Conservation (phyloP, 163 green algal genomes). For the Prototheca stagnorum region DNA sequence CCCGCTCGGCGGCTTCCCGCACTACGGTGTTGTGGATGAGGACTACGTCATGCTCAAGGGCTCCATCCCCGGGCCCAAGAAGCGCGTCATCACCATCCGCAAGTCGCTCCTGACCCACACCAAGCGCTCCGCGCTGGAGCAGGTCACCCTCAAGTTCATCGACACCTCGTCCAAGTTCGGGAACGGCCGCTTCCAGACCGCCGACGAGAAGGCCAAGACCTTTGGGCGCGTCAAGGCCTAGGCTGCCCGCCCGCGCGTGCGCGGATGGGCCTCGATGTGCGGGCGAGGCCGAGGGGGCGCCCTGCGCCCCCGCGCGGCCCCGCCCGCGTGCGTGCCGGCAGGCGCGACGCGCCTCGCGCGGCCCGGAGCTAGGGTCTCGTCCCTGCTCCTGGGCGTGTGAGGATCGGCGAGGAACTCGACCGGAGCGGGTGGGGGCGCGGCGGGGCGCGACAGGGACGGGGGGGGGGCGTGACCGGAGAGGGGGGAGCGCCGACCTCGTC, state of each 20-base stretch:
- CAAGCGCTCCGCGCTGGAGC: slow-evolving; percentile 71
- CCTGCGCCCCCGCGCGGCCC: too few relatives aligned
- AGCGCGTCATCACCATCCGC: slow-evolving; percentile 90
- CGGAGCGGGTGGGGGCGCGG: too few relatives aligned
- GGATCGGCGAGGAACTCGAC: too few relatives aligned
- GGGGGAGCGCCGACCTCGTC: too few relatives aligned
- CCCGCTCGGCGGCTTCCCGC: slow-evolving; percentile 95
- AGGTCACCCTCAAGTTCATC: slow-evolving; percentile 98
- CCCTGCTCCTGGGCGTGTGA: too few relatives aligned
- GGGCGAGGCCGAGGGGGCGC: too few relatives aligned
- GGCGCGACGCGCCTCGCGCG: too few relatives aligned
- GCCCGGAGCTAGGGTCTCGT: too few relatives aligned
- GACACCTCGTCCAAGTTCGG: slow-evolving; percentile 95
- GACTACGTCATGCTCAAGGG: slow-evolving; percentile 99
- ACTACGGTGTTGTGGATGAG: slow-evolving; percentile 91
- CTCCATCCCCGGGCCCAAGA: slow-evolving; percentile 70
- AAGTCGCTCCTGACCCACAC: slow-evolving; percentile 81
- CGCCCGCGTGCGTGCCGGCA: too few relatives aligned
- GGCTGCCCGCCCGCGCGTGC: not conserved
- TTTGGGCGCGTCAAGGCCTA: slow-evolving; percentile 32
- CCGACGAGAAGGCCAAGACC: slow-evolving; percentile 27
- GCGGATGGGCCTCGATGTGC: not conserved
- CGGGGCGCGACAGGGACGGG: too few relatives aligned
- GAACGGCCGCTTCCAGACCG: slow-evolving; percentile 90
- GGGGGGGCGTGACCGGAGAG: too few relatives aligned